Evolutionary conservation across 768 basidiomycete genomes (phyloP).

Genomic region (Lactarius indigo): DNA sequence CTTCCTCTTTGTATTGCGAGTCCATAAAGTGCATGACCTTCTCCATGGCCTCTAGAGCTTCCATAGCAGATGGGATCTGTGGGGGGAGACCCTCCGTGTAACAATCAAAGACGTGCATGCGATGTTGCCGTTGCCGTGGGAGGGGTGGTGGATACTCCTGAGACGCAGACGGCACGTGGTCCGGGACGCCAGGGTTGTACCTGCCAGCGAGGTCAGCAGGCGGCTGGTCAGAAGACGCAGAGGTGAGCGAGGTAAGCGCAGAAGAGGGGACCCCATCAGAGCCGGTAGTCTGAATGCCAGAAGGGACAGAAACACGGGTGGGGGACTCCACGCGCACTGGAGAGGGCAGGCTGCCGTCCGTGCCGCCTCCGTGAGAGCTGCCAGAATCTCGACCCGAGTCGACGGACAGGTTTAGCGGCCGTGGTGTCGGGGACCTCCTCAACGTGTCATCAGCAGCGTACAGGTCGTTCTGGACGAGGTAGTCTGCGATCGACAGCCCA

Average conservation of each 20-base stretch:
- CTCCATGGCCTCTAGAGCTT: slow-evolving; percentile 54
- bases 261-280: slow-evolving; percentile 19
- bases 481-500: slow-evolving; percentile 23
- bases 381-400: slow-evolving; percentile 10
- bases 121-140: slow-evolving; percentile 19
- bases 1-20: slow-evolving; percentile 39
- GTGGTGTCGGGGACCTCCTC: slow-evolving; percentile 23
- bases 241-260: slow-evolving; percentile 19
- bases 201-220: slow-evolving; percentile 18
- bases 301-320: slow-evolving; percentile 12
- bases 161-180: slow-evolving; percentile 19
- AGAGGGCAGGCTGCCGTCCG: slow-evolving; percentile 18
- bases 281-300: slow-evolving; percentile 16
- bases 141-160: slow-evolving; percentile 18
- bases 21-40: slow-evolving; percentile 54
- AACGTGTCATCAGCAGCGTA: slow-evolving; percentile 23
- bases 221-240: slow-evolving; percentile 20
- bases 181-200: slow-evolving; percentile 16
- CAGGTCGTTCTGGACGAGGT: slow-evolving; percentile 18
- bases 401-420: slow-evolving; percentile 17
- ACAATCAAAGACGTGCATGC: slow-evolving; percentile 24
- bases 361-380: slow-evolving; percentile 18
- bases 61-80: slow-evolving; percentile 38
- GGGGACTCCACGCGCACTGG: slow-evolving; percentile 16
- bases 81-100: slow-evolving; percentile 12